These are phyloP conservation scores for Bipolaris oryzae DNA, from an alignment of 2,329 filamentous ascomycete genomes.

Conservation along the genomic window DNA sequence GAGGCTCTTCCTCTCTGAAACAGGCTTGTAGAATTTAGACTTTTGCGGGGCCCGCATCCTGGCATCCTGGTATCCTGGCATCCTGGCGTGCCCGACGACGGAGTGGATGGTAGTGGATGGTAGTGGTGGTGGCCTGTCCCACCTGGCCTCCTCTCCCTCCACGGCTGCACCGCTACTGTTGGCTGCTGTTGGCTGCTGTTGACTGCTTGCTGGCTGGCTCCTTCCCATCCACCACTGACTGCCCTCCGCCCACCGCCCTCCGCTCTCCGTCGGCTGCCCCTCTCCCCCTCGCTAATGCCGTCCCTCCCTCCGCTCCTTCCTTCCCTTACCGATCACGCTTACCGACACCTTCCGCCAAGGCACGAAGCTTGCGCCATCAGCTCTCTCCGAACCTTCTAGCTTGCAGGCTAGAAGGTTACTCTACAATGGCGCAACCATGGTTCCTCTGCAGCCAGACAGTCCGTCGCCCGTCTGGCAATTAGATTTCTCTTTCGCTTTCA, in stretches of 20 bases:
- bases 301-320: constrained; percentile 1
- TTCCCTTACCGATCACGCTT: constrained; percentile 18
- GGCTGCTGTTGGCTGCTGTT: too few species aligned
- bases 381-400: constrained; percentile 25
- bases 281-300: constrained; percentile 11
- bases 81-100: constrained; percentile 8
- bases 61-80: constrained; percentile 1
- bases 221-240: constrained; percentile 5
- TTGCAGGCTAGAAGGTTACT: constrained; percentile 15
- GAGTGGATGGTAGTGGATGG: not conserved
- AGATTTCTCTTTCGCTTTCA: constrained; percentile 4
- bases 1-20: constrained; percentile 25
- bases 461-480: not conserved
- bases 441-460: not conserved
- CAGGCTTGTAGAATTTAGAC: constrained; percentile 27
- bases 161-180: too few species aligned
- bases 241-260: not conserved
- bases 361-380: constrained; percentile 20
- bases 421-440: constrained; percentile 1
- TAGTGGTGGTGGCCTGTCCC: not conserved
- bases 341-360: constrained; percentile 8
- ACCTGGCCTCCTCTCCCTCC: not conserved
- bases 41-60: constrained; percentile 25
- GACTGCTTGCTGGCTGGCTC: not conserved
- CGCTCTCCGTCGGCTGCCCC: not conserved